Conservation (phyloP, 176 grass and related monocot genomes). For the Thinopyrum elongatum region DNA sequence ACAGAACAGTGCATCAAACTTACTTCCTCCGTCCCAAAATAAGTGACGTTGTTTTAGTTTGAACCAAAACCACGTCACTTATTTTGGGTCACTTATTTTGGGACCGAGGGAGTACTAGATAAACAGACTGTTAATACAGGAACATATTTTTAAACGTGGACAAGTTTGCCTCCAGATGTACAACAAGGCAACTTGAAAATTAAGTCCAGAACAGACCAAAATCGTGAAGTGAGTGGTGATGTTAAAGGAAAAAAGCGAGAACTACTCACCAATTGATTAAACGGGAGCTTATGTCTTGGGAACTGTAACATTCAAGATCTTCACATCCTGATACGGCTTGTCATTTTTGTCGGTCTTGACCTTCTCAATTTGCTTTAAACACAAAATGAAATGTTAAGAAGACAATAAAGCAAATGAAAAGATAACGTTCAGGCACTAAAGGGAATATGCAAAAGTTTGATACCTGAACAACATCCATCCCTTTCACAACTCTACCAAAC, state of each 20-base stretch:
- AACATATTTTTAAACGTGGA: neutral
- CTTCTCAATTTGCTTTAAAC: constrained; percentile 82
- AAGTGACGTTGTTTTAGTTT: no score
- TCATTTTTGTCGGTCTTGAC: constrained; percentile 96
- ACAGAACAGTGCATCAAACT: neutral
- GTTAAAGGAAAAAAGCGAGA: neutral
- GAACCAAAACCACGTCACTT: no score
- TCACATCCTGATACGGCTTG: constrained; percentile 97
- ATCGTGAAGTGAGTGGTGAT: neutral
- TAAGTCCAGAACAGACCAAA: neutral
- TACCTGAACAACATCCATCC: constrained; percentile 99
- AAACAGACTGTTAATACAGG: neutral
- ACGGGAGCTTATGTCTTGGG: constrained; percentile 54
- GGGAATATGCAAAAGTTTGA: neutral
- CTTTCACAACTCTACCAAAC: constrained; percentile 96
- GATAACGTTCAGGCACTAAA: neutral
- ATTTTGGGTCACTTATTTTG: no score
- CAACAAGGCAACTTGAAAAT: constrained; percentile 1
- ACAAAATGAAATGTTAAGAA: constrained; percentile 35
- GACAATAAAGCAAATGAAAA: neutral
- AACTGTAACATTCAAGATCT: constrained; percentile 99
- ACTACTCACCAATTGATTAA: constrained; percentile 18
- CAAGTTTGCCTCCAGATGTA: neutral
- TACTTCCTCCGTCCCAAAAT: neutral
- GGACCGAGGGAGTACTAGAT: neutral